phyloP scores from a whole-genome alignment of 208 protist species.

The Leishmania turanica region DNA sequence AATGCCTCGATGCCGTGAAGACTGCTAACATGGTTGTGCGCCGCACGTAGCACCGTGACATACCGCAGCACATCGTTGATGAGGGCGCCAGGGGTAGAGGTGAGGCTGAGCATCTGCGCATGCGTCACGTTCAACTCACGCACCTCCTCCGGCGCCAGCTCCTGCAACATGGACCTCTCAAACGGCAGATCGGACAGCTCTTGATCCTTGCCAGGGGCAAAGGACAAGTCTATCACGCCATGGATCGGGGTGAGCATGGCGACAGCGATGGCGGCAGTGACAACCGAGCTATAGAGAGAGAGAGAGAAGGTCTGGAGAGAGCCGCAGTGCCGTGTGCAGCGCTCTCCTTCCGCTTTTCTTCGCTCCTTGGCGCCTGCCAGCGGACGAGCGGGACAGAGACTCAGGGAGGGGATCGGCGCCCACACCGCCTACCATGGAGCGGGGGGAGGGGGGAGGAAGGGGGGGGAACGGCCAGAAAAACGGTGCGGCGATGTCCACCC shows the following conservation, averaged over 20 bases:
- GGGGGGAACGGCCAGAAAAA: not conserved
- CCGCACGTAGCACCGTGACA: slow-evolving; percentile 66
- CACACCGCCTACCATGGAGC: not conserved
- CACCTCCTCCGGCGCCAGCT: slow-evolving; percentile 18
- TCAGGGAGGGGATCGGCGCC: not conserved
- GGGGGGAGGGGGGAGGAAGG: too few relatives aligned
- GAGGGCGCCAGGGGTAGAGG: slow-evolving; percentile 22
- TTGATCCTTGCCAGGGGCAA: slow-evolving; percentile 21
- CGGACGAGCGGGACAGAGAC: not conserved
- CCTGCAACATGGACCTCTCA: slow-evolving; percentile 4
- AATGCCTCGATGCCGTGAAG: slow-evolving; percentile 74
- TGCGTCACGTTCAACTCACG: slow-evolving; percentile 30
- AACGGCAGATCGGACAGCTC: slow-evolving; percentile 37
- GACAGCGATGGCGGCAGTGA: not conserved
- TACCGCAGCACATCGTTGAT: slow-evolving; percentile 38
- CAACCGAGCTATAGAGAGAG: not conserved
- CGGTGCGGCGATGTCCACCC: not conserved
- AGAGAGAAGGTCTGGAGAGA: not conserved
- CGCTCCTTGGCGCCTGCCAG: not conserved
- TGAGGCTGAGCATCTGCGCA: slow-evolving; percentile 40
- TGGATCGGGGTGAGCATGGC: not conserved
- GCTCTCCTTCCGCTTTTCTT: not conserved
- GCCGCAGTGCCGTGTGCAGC: not conserved
- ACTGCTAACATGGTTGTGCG: slow-evolving; percentile 63
- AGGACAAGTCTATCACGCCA: slow-evolving; percentile 36